Base-by-base conservation (phyloP, 1,284 basidiomycete species). In the Erythrobasidium hasegawianum region DNA sequence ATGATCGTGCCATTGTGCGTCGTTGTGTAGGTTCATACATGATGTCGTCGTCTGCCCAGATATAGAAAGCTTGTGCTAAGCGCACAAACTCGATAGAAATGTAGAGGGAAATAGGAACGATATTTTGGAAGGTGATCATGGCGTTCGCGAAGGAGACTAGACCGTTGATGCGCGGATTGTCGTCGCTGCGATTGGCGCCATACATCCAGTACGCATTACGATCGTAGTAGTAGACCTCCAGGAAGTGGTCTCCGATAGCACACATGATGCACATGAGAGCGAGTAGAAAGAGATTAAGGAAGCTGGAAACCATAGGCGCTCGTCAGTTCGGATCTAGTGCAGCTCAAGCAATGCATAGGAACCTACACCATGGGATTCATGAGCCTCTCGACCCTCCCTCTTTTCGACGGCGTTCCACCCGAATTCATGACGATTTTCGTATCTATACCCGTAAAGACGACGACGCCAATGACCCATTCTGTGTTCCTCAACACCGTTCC, bases 71-170 rank as follows among this genome's bases (percentile, higher is more conserved):
- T 77, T 96, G 92, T 54, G 85, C 83, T 1, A 88, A 89, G 59
- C 92, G 85, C 57, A 96, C 91, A 57, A 84, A 86, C 77, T 96
- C 92, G 76, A 96, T 91, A 18, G 92, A 93, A 70, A 99, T 95
- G 81, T 98, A 98, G 29, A 99, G 81, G 50, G 96, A 97, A 77
- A 99, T 99, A 0, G 95, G 96, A 4, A 95, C 86, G 68, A 95
- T 88, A 78, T 93, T 91, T 70, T 81, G 80, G 77, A 83, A 94
- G 80, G 89, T 92, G 79, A 97, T 91, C 69, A 96, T 82, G 0
- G 91, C 90, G 78, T 90, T 93, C 1, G 85, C 86, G 78, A 88
- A 94, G 0, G 96, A 96, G 72, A 97, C 82, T 8, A 97, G 79
- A 22, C 94, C 96, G 77, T 98, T 97, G 75, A 97, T 87, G 26